Evolutionary conservation across 2,329 filamentous ascomycete species (phyloP), one percentile per base, ranked within the genome.

Genomic region (Xylaria sp.): DNA sequence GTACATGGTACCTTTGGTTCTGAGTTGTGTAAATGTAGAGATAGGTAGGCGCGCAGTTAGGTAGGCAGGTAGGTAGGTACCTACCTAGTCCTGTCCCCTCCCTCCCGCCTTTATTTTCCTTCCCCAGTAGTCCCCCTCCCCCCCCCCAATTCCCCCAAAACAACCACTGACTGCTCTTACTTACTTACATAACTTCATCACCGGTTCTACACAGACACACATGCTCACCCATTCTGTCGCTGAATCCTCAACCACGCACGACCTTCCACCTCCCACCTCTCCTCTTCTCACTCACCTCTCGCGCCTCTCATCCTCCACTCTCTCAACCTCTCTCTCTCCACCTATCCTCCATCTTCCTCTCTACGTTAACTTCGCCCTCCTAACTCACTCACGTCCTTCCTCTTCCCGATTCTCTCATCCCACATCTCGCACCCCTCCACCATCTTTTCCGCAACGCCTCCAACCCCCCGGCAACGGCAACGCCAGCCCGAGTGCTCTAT

Each of bases 111-210:
- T 60, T 49, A 54, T 60, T 65, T 67, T 60, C 63, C 25, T 49
- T 60, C 62, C 52, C 60, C 53, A 43, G 28, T 43, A 58, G 56
- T 50, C 47, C 57, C 40, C 45, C 61, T 46, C 61, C 45, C 64
- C 58, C 57, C 55, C 47, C 45, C 43, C 47, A 51, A 56, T 58
- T 33, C n/a, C 19, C 49, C 56, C 28, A 31, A 31, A 31, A 31
- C 28, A 31, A 4, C 28, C 28, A 31, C 28, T 31, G 28, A 4
- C 28, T n/a, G n/a, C n/a, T n/a, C n/a, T n/a, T n/a, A n/a, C n/a
- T 31, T 31, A 31, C 28, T 60, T 64, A 63, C 59, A 64, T 66
- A 64, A 64, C 61, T 64, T 60, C 64, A 66, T 63, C 64, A 64
- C 62, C 61, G 57, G 60, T 66, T 57, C 55, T 54, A 64, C 60